A percentile compares a stretch with the other conserved stretches of the same genome.
phyloP scores from a whole-genome alignment of 768 basidiomycete genomes.

The Lactifluus pinguis region DNA sequence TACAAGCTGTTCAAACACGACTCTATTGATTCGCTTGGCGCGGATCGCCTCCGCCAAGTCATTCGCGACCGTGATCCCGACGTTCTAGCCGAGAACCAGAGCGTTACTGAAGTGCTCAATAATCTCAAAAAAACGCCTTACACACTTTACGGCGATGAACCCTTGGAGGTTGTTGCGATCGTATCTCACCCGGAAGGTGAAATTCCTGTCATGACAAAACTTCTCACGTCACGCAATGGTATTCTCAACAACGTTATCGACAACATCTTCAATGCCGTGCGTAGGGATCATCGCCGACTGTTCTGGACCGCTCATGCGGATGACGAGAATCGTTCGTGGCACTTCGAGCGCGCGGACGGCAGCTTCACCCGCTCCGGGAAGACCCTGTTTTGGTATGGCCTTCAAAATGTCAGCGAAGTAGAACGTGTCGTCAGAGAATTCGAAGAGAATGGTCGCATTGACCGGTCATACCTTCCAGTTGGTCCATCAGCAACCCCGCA shows the following conservation, averaged over 20 bases:
- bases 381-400: slow-evolving; percentile 96
- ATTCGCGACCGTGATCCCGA: slow-evolving; percentile 95
- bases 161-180: slow-evolving; percentile 89
- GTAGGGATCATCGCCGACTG: slow-evolving; percentile 84
- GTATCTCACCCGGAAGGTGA: slow-evolving; percentile 88
- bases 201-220: slow-evolving; percentile 84
- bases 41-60: slow-evolving; percentile 90
- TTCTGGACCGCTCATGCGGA: slow-evolving; percentile 98
- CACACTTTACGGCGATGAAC: slow-evolving; percentile 98
- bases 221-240: slow-evolving; percentile 80
- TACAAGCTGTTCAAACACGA: slow-evolving; percentile 94
- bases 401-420: slow-evolving; percentile 85
- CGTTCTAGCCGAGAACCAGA: slow-evolving; percentile 70
- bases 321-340: slow-evolving; percentile 96
- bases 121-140: slow-evolving; percentile 75
- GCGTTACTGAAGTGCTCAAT: slow-evolving; percentile 81
- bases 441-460: slow-evolving; percentile 74
- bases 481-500: slow-evolving; percentile 60
- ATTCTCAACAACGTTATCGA: slow-evolving; percentile 92
- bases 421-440: slow-evolving; percentile 65
- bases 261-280: slow-evolving; percentile 95
- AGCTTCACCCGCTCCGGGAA: slow-evolving; percentile 92
- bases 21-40: slow-evolving; percentile 74
- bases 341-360: slow-evolving; percentile 97
- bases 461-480: slow-evolving; percentile 84